Base-by-base conservation (phyloP, 2,329 filamentous ascomycete species). In the Aspergillus uvarum region DNA sequence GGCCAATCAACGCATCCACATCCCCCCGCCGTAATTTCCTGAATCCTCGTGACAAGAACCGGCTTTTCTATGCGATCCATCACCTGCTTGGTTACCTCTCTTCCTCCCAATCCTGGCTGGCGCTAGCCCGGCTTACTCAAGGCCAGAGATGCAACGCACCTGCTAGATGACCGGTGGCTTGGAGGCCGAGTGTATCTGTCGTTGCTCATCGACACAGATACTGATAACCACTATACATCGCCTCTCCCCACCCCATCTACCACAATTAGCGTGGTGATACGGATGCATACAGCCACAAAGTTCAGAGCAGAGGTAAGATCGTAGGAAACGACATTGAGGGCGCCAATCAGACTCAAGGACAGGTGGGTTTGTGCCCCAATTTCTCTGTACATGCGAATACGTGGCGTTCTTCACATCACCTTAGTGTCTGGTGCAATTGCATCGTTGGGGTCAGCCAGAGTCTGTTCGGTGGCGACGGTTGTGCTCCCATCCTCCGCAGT, bases 391-490 rank as follows among this genome's bases (percentile, higher is more conserved):
- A 19, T 8, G 48, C n/a, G 7, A 50, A 51, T 22, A 16, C 21
- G 53, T 51, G 42, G 26, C 29, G 42, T 61, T 60, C 48, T 52
- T 68, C 65, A 68, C 31, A 64, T 64, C 35, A 51, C 54, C 42
- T 57, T 57, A 14, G 14, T 47, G 48, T 60, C 64, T 21, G 54
- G 44, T 22, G 56, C 44, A 47, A 38, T 47, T 49, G 56, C 60
- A 11, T 64, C 60, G 16, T 62, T 60, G 47, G 51, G 55, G 31
- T 63, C 59, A 16, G 29, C 49, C 47, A 55, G 21, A 47, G 47
- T 51, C 51, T 59, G 54, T 32, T 65, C 64, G 42, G 56, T 56
- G 44, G 51, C 31, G 42, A 59, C 44, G 19, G 51, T 31, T 10
- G 48, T 42, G 47, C 50, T 54, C 47, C 22, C 61, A 31, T 59